Evolutionary conservation across 2,329 filamentous ascomycete species (phyloP), one percentile per base, ranked within the genome.

Genomic region (Mollisiaceae sp.): DNA sequence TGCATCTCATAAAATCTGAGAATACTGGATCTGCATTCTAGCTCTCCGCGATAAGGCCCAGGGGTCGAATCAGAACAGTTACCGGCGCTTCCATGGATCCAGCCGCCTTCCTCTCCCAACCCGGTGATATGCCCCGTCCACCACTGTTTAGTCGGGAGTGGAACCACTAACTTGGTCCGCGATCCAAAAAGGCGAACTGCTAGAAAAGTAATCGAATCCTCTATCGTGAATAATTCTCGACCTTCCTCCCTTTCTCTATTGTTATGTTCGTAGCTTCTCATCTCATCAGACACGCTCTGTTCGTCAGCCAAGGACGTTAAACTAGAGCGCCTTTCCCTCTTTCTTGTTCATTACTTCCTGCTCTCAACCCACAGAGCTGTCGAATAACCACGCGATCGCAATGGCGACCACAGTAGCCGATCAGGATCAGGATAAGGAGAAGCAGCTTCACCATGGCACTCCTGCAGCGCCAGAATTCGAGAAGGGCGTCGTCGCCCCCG

Each of bases 381-480:
- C 8, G 9, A 24, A 54, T 14, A 41, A 41, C 38, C 32, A 22
- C 18, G 38, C n/a, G 38, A 43, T 39, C 56, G 43, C 12, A 27
- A 62, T 65, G 64, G 55, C 54, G 12, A 36, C 61, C 38, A n/a
- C 38, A 9, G 41, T 22, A 1, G 39, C 36, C 41, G 57, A 60
- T 27, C 54, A 32, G 8, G 57, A 60, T 27, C 54, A 32, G 8
- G 54, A 64, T 20, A 66, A 66, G 58, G 54, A 66, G 35, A 62
- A 38, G 24, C 24, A 62, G 35, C 57, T 18, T 18, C 24, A 36
- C 55, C 14, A 45, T 20, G 22, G 15, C 12, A 22, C 24, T 43
- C 20, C 55, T 36, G 35, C 63, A 38, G 27, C n/a, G 35, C 58
- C 61, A 32, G 67, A 66, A n/a, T n/a, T 60, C 32, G 64, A 65